These are phyloP conservation scores for Fusarium longipes DNA, from an alignment of 2,329 filamentous ascomycete genomes.

Conservation along the genomic window DNA sequence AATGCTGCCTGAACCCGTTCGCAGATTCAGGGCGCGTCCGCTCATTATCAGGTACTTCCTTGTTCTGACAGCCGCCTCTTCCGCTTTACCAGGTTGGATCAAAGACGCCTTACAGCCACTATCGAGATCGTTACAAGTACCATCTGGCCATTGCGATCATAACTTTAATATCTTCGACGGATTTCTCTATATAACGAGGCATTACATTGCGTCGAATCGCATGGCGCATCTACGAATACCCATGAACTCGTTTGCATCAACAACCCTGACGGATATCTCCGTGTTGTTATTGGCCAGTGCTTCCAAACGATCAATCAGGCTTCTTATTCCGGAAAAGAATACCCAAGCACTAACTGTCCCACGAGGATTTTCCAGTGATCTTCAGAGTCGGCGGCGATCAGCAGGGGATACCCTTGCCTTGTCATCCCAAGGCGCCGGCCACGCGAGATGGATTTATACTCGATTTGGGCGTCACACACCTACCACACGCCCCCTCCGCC, in stretches of 20 bases:
- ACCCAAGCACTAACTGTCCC: constrained; percentile 28
- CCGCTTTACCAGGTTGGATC: constrained; percentile 11
- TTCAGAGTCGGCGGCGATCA: constrained; percentile 47
- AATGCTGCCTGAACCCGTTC: constrained; percentile 4
- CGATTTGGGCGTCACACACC: constrained; percentile 36
- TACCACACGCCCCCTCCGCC: constrained; percentile 12
- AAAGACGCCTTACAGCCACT: constrained; percentile 11
- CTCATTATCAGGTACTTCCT: constrained; percentile 9
- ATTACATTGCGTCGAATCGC: constrained; percentile 11
- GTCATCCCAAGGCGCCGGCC: constrained; percentile 41
- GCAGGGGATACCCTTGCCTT: constrained; percentile 43
- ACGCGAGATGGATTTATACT: constrained; percentile 49
- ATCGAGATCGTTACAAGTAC: constrained; percentile 16
- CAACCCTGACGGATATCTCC: constrained; percentile 39
- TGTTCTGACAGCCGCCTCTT: constrained; percentile 6
- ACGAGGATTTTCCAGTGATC: constrained; percentile 48
- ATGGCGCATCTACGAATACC: constrained; percentile 1
- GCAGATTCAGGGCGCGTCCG: constrained; percentile 3
- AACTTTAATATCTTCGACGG: neutral
- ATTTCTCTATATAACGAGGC: neutral
- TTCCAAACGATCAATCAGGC: constrained; percentile 35
- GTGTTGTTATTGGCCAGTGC: constrained; percentile 31
- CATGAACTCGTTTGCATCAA: constrained; percentile 33
- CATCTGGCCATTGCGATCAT: neutral
- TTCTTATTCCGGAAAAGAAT: constrained; percentile 28